Evolutionary conservation across 2,329 filamentous ascomycete species (phyloP), one percentile per base, ranked within the genome.

Genomic region (Pseudocercospora macadamiae): DNA sequence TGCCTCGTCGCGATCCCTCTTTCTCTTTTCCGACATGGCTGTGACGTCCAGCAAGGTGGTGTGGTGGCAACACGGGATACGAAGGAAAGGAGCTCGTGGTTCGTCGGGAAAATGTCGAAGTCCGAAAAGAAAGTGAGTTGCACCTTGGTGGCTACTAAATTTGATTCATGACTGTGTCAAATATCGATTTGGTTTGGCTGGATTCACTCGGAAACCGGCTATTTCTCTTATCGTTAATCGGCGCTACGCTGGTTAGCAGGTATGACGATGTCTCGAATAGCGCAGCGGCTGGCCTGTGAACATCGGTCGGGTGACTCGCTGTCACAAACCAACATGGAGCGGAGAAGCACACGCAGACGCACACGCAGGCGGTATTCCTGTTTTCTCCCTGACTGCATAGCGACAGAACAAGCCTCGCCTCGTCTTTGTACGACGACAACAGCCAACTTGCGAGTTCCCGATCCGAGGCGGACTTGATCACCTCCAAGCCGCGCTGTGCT

Each of bases 21-120:
- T 65, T 28, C 66, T 58, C 61, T 65, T 66, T 51, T 66, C 62
- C 16, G 65, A 60, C 62, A 66, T 68, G 44, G 19, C 55, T 32
- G 26, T 39, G 51, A 25, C 10, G 23, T 18, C 23, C 39, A 19
- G 16, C 37, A 18, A 45, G 44, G 25, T 47, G 44, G 25, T 47
- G 44, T n/a, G n/a, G 44, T 47, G 25, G 44, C 44, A 23, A 47
- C 44, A 47, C 23, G n/a, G n/a, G n/a, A n/a, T n/a, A n/a, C n/a
- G 36, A 32, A 32, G 28, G 28, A 32, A 32, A 32, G 23, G 45
- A n/a, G n/a, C n/a, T n/a, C n/a, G n/a, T 34, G 7, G 36, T 16
- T 23, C 9, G 30, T 36, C 30, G 37, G 37, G 16, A 42, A 39
- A 18, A 18, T 39, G n/a, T 39, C 36, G 36, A 18, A 18, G 36